Base-by-base conservation (phyloP, 768 basidiomycete genomes). In the Hydnomerulius pinastri region DNA sequence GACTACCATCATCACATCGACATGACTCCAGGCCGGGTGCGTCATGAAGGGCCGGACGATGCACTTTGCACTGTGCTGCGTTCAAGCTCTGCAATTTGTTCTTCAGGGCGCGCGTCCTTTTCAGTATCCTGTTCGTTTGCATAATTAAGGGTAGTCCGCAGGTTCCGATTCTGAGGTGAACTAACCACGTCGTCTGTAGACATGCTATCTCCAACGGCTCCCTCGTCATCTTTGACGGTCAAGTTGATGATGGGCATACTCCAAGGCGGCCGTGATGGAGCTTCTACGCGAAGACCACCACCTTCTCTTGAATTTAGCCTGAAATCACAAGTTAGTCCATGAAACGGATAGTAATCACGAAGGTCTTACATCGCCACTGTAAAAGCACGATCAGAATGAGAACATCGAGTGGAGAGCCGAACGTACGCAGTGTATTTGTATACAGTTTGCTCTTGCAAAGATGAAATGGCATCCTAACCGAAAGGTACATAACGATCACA, bases 391-490 rank as follows among this genome's bases (percentile, higher is more conserved):
- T 58, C 29, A 44, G 32, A 4, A 46, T 10, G 17, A 9, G 15
- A 13, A n/a, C 35, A 20, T 12, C 37, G 17, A 23, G 32, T 18
- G 24, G 6, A 11, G 12, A 21, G 32, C 32, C 21, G 17, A 45
- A 8, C 59, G 43, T 38, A 61, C 59, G 40, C 6, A 61, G 51
- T 4, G 60, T 61, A 32, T 61, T 61, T 9, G 60, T 52, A 30
- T 61, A 61, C 12, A 61, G 52, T 18, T 61, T 61, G 48, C 59
- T 61, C 56, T 61, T 60, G 53, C 50, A 57, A 21, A 61, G n/a
- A 32, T 60, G 47, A 41, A 61, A 61, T 27, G 59, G 55, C 52
- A 56, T 51, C 59, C 60, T 61, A 17, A 29, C n/a, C n/a, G n/a
- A n/a, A n/a, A n/a, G n/a, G n/a, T 27, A 29, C n/a, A 21, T 40